phyloP scores from a whole-genome alignment of 179 eudicot genomes.

The Heliamphora pulchella region DNA sequence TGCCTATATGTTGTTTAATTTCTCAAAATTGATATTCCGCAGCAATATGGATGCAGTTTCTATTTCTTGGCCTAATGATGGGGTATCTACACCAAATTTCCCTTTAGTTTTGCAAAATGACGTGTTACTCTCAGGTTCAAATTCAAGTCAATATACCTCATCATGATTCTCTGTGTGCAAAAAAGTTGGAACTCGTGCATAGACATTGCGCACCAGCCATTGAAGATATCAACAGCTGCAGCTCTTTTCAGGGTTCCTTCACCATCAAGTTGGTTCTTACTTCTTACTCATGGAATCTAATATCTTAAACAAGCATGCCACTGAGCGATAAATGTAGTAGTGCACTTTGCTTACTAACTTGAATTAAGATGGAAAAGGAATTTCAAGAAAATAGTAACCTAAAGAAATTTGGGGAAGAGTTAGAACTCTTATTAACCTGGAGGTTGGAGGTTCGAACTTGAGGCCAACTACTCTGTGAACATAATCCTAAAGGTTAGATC shows the following conservation, averaged over 20 bases:
- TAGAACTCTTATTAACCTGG: too few relatives aligned
- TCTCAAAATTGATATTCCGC: background rate
- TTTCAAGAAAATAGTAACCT: background rate
- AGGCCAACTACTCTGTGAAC: too few relatives aligned
- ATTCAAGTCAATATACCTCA: slow-evolving; percentile 48
- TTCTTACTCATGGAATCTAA: slow-evolving; percentile 14
- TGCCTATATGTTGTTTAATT: background rate
- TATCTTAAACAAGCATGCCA: background rate
- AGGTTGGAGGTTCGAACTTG: too few relatives aligned
- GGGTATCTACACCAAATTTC: background rate
- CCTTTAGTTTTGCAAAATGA: background rate
- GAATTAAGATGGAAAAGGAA: background rate
- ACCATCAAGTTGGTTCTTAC: slow-evolving; percentile 47
- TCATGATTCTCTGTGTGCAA: slow-evolving; percentile 39
- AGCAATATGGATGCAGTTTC: background rate
- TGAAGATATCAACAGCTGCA: slow-evolving; percentile 41
- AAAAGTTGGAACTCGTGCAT: slow-evolving; percentile 63
- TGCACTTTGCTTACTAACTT: background rate
- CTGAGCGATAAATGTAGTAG: background rate
- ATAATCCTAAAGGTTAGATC: too few relatives aligned
- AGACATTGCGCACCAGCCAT: slow-evolving; percentile 34
- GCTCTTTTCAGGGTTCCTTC: slow-evolving; percentile 43
- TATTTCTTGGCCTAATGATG: background rate
- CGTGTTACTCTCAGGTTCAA: slow-evolving; percentile 37
- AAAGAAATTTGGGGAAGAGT: background rate